Base-by-base conservation (phyloP, 768 basidiomycete genomes). In the Pleurotus tuber-regium region DNA sequence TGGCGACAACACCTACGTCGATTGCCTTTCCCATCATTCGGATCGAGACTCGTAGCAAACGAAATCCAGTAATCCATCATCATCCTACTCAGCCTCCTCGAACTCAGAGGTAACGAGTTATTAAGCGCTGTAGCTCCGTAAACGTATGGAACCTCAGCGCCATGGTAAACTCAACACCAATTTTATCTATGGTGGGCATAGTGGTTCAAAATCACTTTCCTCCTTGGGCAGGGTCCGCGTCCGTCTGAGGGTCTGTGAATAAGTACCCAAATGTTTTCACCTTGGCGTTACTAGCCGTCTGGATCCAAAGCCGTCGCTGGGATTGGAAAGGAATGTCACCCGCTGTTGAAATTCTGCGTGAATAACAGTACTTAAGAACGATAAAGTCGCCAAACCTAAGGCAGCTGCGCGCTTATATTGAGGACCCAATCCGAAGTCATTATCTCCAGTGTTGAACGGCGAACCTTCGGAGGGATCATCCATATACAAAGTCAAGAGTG, bases 61-160 rank as follows among this genome's bases (percentile, higher is more conserved):
- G 73, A 75, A 7, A 75, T 62, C 73, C 71, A 75, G 50, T 73
- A 75, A 51, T 75, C 70, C 21, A 71, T 63, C 66, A 75, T 70
- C n/a, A 63, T 43, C 12, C 51, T 58, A 52, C 70, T 71, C 3
- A 71, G 50, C 1, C 49, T 52, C 6, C 59, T 54, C 19, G 61
- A 53, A 19, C 60, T 50, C 14, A 63, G 61, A 7, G 47, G 54
- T 49, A 67, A 61, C 16, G 36, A 28, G 1, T 33, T 33, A 19
- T 16, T 16, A 28, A 24, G 5, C 8, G 35, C 46, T 25, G 65
- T 63, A 3, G 55, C 56, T 4, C 72, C 73, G 26, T 68, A 73
- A 1, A 73, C 70, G 46, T 63, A 73, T 4, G 50, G 26, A 8
- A 73, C 51, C 51, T 75, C 73, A 9, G 63, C 59, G 3, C 61